A percentile compares a stretch with the other conserved stretches of the same genome.
Conservation (phyloP, 2,329 filamentous ascomycete genomes). For the Fusarium subtropicale region DNA sequence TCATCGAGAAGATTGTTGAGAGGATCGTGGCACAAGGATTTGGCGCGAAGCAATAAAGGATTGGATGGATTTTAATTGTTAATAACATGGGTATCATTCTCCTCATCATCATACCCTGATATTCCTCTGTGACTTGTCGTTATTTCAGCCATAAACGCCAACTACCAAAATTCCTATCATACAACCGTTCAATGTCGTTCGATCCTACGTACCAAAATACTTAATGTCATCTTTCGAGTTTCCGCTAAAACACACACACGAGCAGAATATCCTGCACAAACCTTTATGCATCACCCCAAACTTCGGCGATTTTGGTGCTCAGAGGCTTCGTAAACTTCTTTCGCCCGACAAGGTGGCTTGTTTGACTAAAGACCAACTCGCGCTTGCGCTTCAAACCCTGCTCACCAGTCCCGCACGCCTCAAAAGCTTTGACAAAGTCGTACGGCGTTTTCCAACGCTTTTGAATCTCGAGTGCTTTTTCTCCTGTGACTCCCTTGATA, state of each 20-base stretch:
- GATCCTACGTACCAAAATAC: background rate
- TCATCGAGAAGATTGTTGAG: slow-evolving; percentile 78
- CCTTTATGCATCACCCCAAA: slow-evolving; percentile 70
- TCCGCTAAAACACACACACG: background rate
- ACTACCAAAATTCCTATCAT: background rate
- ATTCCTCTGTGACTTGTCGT: background rate
- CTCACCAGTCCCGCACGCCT: slow-evolving; percentile 62
- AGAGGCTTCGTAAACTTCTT: slow-evolving; percentile 75
- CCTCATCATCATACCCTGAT: slow-evolving; percentile 10
- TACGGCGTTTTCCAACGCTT: slow-evolving; percentile 80
- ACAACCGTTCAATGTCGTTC: background rate
- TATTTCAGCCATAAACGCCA: background rate
- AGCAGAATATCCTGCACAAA: background rate
- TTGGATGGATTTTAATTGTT: slow-evolving; percentile 22
- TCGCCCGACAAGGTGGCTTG: slow-evolving; percentile 70
- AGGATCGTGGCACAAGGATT: slow-evolving; percentile 76
- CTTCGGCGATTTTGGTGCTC: slow-evolving; percentile 76
- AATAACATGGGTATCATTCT: slow-evolving; percentile 42
- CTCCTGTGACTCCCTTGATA: slow-evolving; percentile 77
- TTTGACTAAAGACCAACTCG: slow-evolving; percentile 68
- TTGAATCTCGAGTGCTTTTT: slow-evolving; percentile 84
- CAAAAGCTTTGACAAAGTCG: slow-evolving; percentile 77
- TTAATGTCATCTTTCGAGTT: background rate
- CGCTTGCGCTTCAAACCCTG: slow-evolving; percentile 67
- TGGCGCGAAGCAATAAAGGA: slow-evolving; percentile 44